Evolutionary conservation across 352 stramenopile species (phyloP).

Genomic region (Elongisporangium senticosum): DNA sequence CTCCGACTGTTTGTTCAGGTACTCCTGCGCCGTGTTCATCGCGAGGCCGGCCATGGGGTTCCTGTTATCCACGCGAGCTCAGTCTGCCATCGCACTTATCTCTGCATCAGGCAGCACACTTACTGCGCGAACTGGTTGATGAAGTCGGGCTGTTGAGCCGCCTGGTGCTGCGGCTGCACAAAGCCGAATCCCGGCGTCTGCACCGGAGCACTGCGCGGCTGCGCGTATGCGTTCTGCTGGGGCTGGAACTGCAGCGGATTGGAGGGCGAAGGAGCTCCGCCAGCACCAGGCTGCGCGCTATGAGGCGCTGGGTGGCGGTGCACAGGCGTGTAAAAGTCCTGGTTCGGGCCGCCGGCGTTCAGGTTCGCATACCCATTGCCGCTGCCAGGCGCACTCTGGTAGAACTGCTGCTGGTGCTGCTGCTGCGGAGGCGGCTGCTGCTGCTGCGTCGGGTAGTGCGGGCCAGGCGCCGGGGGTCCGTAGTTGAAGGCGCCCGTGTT

Average conservation of each 20-base stretch:
- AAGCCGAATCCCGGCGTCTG: not conserved
- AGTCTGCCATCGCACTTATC: not conserved
- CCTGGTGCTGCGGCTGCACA: constrained; percentile 14
- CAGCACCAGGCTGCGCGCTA: not conserved
- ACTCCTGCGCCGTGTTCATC: constrained; percentile 82
- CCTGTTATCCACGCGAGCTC: constrained; percentile 19
- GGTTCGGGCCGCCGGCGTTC: constrained; percentile 1
- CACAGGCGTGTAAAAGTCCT: constrained; percentile 2
- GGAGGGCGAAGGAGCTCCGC: not conserved
- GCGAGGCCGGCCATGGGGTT: constrained; percentile 82
- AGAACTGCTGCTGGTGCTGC: constrained; percentile 51
- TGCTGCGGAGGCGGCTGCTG: constrained; percentile 35
- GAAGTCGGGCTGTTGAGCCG: constrained; percentile 43
- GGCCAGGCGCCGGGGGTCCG: constrained; percentile 10
- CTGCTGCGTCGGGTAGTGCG: constrained; percentile 30
- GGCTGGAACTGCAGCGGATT: not conserved
- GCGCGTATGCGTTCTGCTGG: not conserved
- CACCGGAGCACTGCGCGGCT: not conserved
- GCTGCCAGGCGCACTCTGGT: constrained; percentile 26
- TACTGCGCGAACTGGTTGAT: constrained; percentile 75
- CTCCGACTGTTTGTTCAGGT: constrained; percentile 76
- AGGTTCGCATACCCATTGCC: constrained; percentile 19
- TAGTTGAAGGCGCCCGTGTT: constrained; percentile 15
- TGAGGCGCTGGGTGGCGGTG: not conserved
- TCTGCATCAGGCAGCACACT: constrained; percentile 9